A percentile compares a stretch with the other conserved stretches of the same genome.
These are phyloP conservation scores for Bolboschoenus planiculmis DNA, from an alignment of 176 grass and related monocot species.

Conservation along the genomic window DNA sequence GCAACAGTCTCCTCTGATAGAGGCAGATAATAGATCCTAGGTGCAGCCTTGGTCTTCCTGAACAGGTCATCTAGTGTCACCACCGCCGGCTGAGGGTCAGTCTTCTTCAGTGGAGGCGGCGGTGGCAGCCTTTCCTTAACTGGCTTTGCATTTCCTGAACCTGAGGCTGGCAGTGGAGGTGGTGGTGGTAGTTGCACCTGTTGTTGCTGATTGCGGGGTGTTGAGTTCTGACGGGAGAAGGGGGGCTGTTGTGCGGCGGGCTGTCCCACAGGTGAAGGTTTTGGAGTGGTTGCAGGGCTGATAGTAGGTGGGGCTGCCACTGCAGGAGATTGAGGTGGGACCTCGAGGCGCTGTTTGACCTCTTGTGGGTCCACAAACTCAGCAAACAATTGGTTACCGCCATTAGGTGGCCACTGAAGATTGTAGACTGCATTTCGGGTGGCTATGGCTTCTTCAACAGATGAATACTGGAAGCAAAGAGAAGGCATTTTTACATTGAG, in stretches of 20 bases:
- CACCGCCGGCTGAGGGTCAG: conserved; percentile 23
- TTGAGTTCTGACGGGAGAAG: conserved; percentile 28
- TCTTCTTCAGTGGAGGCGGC: conserved; percentile 33
- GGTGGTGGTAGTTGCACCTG: conserved; percentile 48
- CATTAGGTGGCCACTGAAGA: conserved; percentile 91
- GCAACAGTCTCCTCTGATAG: conserved; percentile 53
- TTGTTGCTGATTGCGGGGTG: conserved; percentile 20
- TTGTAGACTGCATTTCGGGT: conserved; percentile 84
- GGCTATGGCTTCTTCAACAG: conserved; percentile 76
- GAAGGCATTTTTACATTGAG: background rate
- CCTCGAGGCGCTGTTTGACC: conserved; percentile 57
- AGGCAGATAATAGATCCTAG: conserved; percentile 73
- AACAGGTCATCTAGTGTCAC: conserved; percentile 71
- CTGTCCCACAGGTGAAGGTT: conserved; percentile 22
- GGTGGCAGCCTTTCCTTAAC: conserved; percentile 28
- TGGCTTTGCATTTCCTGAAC: background rate
- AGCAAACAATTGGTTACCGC: conserved; percentile 74
- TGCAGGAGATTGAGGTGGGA: conserved; percentile 31
- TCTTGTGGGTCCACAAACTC: conserved; percentile 95
- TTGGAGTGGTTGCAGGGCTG: conserved; percentile 26
- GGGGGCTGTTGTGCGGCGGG: conserved; percentile 26
- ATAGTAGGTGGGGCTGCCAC: conserved; percentile 4
- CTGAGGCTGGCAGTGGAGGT: conserved; percentile 19
- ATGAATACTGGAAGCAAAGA: conserved; percentile 46
- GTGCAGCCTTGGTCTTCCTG: conserved; percentile 52